Conservation (phyloP, 1,284 basidiomycete species). For the Heterobasidion occidentale region DNA sequence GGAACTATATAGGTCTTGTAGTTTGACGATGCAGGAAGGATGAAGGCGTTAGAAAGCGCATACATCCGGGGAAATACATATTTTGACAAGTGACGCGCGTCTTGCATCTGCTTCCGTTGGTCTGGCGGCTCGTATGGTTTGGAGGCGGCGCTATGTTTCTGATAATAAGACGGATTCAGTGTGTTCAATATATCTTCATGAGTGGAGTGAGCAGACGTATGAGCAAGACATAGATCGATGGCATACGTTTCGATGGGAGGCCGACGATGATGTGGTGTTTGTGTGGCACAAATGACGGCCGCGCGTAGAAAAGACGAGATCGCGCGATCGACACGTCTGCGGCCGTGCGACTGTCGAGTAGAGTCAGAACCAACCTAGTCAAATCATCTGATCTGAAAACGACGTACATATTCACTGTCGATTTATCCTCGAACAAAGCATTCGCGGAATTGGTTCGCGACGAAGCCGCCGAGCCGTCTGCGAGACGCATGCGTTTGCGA, state of each 20-base stretch:
- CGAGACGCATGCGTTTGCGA: neutral
- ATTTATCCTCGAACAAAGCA: neutral
- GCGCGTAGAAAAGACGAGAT: constrained; percentile 59
- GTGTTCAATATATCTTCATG: constrained; percentile 55
- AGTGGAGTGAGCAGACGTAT: no score
- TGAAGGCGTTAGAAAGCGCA: constrained; percentile 54
- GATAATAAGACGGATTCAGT: constrained; percentile 34
- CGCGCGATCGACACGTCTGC: constrained; percentile 52
- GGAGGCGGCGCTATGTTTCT: constrained; percentile 16
- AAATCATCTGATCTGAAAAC: neutral
- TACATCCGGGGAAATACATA: constrained; percentile 82
- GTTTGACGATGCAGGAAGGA: neutral
- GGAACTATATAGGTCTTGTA: constrained; percentile 22
- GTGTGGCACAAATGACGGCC: constrained; percentile 41
- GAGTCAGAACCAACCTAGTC: neutral
- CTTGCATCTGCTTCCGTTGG: constrained; percentile 32
- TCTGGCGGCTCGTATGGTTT: constrained; percentile 26
- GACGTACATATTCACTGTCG: neutral
- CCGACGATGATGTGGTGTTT: constrained; percentile 47
- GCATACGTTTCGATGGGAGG: constrained; percentile 57
- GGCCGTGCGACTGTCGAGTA: constrained; percentile 31
- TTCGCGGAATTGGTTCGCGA: neutral
- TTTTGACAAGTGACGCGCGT: constrained; percentile 64
- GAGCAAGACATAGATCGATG: neutral
- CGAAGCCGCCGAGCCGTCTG: neutral